Evolutionary conservation across 129 eudicot genomes (phyloP), one percentile per base, ranked within the genome.

Genomic region (Apium graveolens): DNA sequence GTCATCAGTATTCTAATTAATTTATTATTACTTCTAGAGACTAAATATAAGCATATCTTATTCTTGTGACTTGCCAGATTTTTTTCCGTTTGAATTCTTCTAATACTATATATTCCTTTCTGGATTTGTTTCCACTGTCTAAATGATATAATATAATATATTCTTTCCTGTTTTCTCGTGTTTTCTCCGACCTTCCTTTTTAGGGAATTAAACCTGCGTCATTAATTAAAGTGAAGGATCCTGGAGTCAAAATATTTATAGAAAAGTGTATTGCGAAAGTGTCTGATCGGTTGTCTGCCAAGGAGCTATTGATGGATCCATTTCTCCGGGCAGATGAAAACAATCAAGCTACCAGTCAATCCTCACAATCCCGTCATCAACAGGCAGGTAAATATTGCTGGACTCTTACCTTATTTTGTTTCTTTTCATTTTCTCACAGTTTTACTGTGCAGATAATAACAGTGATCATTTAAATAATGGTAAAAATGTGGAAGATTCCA

Each of bases 161-260:
- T 31, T 43, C 43, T 76, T 24, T 60, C 38, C 31, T 81, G 70
- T 24, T 72, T 57, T 60, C 16, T 26, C 9, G 16, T 71, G 43
- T 71, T 39, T 70, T 27, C 9, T 31, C 72, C 41, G 37, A 13
- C 72, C 46, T 72, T 70, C 26, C 41, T 21, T 66, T 78, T 62
- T 82, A 96, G 99, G 99, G 99, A 79, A 86, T 90, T 76, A 96
- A 90, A 83, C 99, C 99, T n/a, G 96, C 97, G 48, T 87, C 99
- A 21, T 81, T 96, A 80, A 84, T 77, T 63, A 92, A 92, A 83
- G 99, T 92, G 69, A 92, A 82, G 84, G 91, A 96, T 87, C 93
- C 88, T 83, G 92, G 77, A 43, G 86, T 92, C 72, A 89, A 79
- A 78, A 79, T 79, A 77, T 92, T 96, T 85, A 86, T 96, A 73